Conservation (phyloP, 495 filamentous ascomycete genomes). For the Penicillium ochrochloron region DNA sequence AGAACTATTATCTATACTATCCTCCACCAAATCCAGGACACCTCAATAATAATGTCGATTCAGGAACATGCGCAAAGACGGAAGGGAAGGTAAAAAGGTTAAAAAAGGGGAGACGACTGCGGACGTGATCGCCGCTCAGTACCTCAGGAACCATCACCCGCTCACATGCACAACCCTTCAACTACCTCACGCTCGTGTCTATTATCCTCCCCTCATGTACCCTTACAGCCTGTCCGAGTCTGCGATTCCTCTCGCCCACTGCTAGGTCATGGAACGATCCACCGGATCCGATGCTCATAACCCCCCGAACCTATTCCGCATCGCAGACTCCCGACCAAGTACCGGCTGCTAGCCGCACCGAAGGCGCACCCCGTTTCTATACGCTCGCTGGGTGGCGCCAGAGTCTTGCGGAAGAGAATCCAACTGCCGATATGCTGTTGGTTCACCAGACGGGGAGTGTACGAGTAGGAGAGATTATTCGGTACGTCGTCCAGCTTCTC, state of each 20-base stretch:
- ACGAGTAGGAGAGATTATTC: conserved; percentile 89
- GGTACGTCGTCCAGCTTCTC: conserved; percentile 39
- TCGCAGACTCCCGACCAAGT: conserved; percentile 48
- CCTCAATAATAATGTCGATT: background rate
- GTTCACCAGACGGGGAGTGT: conserved; percentile 86
- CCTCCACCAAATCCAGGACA: too few species aligned
- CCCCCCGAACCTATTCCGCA: conserved; percentile 52
- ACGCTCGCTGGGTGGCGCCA: conserved; percentile 49
- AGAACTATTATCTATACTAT: background rate
- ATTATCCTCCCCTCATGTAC: background rate
- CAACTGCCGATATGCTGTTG: conserved; percentile 72
- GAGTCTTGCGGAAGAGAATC: conserved; percentile 23
- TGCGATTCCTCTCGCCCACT: background rate
- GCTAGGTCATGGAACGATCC: background rate
- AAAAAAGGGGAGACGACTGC: background rate
- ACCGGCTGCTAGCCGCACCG: conserved; percentile 19
- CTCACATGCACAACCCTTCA: conserved; percentile 3
- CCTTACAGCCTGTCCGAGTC: conserved; percentile 5
- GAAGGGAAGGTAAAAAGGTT: background rate
- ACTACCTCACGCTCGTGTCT: background rate
- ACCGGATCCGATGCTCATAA: conserved; percentile 51
- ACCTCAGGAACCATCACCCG: conserved; percentile 4
- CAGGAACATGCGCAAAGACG: background rate
- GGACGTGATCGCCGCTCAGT: background rate
- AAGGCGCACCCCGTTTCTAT: conserved; percentile 34